These are phyloP conservation scores for Ophiobolus disseminans DNA, from an alignment of 2,329 filamentous ascomycete genomes.

Conservation along the genomic window DNA sequence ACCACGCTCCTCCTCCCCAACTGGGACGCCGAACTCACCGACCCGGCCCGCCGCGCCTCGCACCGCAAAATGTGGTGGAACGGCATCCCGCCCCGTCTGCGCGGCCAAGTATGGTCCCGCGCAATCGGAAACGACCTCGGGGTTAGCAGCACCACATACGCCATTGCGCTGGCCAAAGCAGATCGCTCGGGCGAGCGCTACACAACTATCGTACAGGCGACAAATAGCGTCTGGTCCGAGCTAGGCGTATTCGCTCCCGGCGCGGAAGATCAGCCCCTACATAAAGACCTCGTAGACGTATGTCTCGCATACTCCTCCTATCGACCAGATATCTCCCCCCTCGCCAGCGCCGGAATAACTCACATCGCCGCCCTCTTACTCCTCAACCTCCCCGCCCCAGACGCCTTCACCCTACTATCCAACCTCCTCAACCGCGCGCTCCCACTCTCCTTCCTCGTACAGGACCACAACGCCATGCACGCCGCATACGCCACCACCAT, in stretches of 20 bases:
- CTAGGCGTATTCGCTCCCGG: slow-evolving; percentile 72
- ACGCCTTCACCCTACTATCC: slow-evolving; percentile 74
- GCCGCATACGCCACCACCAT: slow-evolving; percentile 74
- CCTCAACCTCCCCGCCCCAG: slow-evolving; percentile 70
- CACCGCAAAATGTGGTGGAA: slow-evolving; percentile 80
- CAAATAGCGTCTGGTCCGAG: slow-evolving; percentile 72
- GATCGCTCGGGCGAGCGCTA: slow-evolving; percentile 47
- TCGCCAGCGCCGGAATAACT: slow-evolving; percentile 69
- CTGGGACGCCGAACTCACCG: slow-evolving; percentile 72
- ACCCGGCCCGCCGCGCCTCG: slow-evolving; percentile 32
- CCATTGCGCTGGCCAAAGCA: slow-evolving; percentile 73
- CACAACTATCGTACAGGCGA: slow-evolving; percentile 57
- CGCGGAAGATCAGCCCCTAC: slow-evolving; percentile 66
- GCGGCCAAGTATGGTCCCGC: slow-evolving; percentile 72
- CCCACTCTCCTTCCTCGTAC: slow-evolving; percentile 76
- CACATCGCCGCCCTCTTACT: slow-evolving; percentile 76
- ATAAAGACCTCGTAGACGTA: slow-evolving; percentile 73
- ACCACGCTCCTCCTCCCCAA: slow-evolving; percentile 78
- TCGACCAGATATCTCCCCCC: slow-evolving; percentile 78
- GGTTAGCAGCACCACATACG: slow-evolving; percentile 71
- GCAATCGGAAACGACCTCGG: slow-evolving; percentile 78
- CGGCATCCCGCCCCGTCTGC: slow-evolving; percentile 73
- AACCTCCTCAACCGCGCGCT: slow-evolving; percentile 80
- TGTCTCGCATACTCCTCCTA: slow-evolving; percentile 83
- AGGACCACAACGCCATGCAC: slow-evolving; percentile 71